A percentile compares a stretch with the other conserved stretches of the same genome.
These are phyloP conservation scores for Trifolium pratense DNA, from an alignment of 306 rosid species.

Conservation along the genomic window DNA sequence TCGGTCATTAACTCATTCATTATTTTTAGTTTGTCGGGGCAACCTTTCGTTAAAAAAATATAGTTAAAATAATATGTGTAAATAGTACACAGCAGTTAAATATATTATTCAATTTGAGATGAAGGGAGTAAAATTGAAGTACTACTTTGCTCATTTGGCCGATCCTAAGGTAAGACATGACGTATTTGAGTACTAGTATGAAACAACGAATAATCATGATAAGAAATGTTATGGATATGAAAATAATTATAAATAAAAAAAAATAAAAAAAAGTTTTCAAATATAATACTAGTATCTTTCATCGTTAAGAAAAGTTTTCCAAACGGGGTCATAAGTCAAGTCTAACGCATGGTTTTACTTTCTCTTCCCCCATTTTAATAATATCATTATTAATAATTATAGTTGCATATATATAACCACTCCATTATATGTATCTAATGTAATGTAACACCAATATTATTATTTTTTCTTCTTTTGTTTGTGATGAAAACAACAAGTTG, in stretches of 20 bases:
- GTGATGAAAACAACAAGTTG: slow-evolving; percentile 34
- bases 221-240: neutral
- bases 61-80: too few relatives aligned
- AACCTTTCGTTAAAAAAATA: too few relatives aligned
- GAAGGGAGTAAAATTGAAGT: too few relatives aligned
- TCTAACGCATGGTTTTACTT: slow-evolving; percentile 55
- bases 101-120: too few relatives aligned
- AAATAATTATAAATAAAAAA: neutral
- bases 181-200: neutral
- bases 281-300: neutral
- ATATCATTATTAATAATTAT: slow-evolving; percentile 18
- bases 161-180: neutral
- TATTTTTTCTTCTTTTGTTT: neutral
- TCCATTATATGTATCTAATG: neutral
- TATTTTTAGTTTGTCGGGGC: too few relatives aligned
- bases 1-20: too few relatives aligned
- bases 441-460: neutral
- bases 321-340: slow-evolving; percentile 48
- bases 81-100: too few relatives aligned
- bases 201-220: neutral
- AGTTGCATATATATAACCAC: slow-evolving; percentile 23
- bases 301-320: slow-evolving; percentile 51
- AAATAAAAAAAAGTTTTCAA: slow-evolving; percentile 37
- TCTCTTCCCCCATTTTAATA: neutral
- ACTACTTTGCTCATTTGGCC: neutral